phyloP scores from a whole-genome alignment of 2,329 filamentous ascomycete genomes.

The Sporothrix phasma region DNA sequence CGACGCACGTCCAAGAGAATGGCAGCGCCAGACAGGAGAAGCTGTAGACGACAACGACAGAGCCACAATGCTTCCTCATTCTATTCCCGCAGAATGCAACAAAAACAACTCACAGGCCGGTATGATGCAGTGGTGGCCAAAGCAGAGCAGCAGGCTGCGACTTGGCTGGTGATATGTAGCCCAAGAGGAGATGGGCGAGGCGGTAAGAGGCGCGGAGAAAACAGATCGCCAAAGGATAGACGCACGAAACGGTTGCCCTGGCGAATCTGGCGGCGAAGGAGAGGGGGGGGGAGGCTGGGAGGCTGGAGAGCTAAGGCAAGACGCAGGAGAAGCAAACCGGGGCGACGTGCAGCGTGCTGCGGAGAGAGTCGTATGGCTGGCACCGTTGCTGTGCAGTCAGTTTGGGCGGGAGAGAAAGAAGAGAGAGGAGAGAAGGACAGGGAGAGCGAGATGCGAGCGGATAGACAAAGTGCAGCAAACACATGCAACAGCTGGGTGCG shows the following conservation, averaged over 20 bases:
- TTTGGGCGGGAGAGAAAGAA: not conserved
- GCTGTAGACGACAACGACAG: not conserved
- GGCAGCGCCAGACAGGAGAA: not conserved
- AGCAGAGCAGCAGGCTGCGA: conserved; percentile 5
- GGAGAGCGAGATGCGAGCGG: not conserved
- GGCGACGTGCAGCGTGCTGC: not conserved
- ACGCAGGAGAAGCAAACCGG: not conserved
- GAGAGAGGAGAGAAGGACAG: not conserved
- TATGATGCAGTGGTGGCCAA: not conserved
- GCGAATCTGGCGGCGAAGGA: conserved; percentile 9
- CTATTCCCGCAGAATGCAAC: not conserved
- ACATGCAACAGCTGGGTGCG: conserved; percentile 6
- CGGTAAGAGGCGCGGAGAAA: not conserved
- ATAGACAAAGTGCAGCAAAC: conserved; percentile 2
- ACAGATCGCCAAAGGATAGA: conserved; percentile 3
- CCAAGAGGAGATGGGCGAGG: not conserved
- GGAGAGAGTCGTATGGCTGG: conserved; percentile 5
- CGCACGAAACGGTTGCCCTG: conserved; percentile 10
- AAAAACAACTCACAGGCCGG: conserved; percentile 12
- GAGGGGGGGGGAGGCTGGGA: not conserved
- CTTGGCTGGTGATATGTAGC: not conserved
- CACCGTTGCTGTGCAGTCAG: not conserved
- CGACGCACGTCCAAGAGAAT: not conserved
- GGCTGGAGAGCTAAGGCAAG: not conserved
- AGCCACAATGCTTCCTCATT: not conserved